Evolutionary conservation across 2,329 filamentous ascomycete genomes (phyloP).

Genomic region (Didymella pinodella): DNA sequence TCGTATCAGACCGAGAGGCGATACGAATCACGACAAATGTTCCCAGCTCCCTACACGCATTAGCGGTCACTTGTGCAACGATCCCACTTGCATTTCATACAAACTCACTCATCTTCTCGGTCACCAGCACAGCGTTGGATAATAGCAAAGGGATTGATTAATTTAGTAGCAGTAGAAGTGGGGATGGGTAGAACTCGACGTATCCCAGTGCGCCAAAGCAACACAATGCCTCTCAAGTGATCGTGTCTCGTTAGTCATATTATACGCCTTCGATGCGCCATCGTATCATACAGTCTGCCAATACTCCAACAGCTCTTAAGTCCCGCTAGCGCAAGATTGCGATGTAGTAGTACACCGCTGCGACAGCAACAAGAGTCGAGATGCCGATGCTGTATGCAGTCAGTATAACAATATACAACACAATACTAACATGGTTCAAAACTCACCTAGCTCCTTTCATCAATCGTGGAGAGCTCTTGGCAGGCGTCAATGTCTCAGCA

Average conservation of each 20-base stretch:
- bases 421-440: not conserved
- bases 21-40: no score
- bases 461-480: slow-evolving; percentile 21
- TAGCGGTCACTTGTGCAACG: no score
- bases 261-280: not conserved
- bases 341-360: slow-evolving; percentile 13
- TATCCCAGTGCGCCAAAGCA: not conserved
- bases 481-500: slow-evolving; percentile 9
- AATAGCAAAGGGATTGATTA: not conserved
- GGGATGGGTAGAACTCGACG: not conserved
- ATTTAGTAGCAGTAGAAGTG: not conserved
- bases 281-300: slow-evolving; percentile 12
- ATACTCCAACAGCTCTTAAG: not conserved
- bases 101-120: not conserved
- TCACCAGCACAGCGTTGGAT: not conserved
- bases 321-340: not conserved
- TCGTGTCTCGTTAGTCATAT: slow-evolving; percentile 13
- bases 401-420: not conserved
- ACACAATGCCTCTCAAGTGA: slow-evolving; percentile 3
- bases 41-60: no score
- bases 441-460: slow-evolving; percentile 39
- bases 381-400: slow-evolving; percentile 10
- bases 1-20: no score
- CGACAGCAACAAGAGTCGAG: slow-evolving; percentile 11
- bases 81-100: no score